A percentile compares a stretch with the other conserved stretches of the same genome.
Evolutionary conservation across 768 basidiomycete species (phyloP).

Genomic region (Amanita rimosa): DNA sequence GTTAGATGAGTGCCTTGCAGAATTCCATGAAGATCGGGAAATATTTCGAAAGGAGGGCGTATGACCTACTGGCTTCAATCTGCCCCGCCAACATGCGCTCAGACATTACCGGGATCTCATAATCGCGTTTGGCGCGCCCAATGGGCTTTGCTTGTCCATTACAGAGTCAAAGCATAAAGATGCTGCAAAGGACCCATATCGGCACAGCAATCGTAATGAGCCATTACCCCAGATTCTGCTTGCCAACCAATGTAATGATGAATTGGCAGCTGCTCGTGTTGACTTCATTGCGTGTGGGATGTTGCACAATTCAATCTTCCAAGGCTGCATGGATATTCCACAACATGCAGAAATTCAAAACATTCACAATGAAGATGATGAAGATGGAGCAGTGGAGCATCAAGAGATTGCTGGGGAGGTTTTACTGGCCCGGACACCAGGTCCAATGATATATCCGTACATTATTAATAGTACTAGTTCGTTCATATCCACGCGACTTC

Average conservation of each 20-base stretch:
- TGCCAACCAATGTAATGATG: neutral
- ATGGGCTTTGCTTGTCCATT: constrained; percentile 12
- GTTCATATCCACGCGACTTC: constrained; percentile 2
- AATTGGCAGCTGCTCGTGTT: neutral
- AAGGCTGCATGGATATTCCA: constrained; percentile 5
- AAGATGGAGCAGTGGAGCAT: neutral
- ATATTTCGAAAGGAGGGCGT: neutral
- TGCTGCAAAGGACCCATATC: constrained; percentile 11
- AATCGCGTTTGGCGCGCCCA: constrained; percentile 13
- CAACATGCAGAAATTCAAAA: constrained; percentile 4
- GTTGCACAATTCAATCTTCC: neutral
- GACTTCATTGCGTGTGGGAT: neutral
- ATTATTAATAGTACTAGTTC: neutral
- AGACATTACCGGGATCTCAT: constrained; percentile 12
- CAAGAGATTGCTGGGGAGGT: constrained; percentile 5
- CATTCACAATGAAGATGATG: neutral
- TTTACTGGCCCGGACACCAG: constrained; percentile 4
- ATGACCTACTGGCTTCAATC: neutral
- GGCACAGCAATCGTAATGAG: constrained; percentile 8
- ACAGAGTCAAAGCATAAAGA: constrained; percentile 13
- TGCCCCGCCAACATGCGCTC: constrained; percentile 17
- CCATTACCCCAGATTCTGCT: neutral
- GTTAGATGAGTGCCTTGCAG: constrained; percentile 5
- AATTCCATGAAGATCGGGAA: constrained; percentile 8
- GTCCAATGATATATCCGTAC: neutral